phyloP scores from a whole-genome alignment of 768 basidiomycete genomes.

The Hysterangium stoloniferum region DNA sequence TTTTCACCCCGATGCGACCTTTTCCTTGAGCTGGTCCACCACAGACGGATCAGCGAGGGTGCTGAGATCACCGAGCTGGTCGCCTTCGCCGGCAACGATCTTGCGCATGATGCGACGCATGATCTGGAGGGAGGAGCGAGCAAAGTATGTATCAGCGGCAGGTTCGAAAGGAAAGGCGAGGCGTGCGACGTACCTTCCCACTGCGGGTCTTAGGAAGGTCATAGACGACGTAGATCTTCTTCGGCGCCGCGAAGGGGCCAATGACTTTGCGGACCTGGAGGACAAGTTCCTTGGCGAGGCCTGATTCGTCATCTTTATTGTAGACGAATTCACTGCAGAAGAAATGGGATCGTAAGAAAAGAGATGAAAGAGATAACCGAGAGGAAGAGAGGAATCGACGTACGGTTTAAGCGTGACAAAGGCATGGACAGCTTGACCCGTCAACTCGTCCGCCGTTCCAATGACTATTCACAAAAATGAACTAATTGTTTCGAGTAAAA shows the following conservation, averaged over 20 bases:
- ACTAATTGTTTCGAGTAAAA: neutral
- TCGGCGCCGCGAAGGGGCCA: constrained; percentile 95
- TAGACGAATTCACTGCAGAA: constrained; percentile 65
- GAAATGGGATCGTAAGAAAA: neutral
- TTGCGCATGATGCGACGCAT: constrained; percentile 96
- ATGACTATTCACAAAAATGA: constrained; percentile 42
- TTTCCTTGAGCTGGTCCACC: constrained; percentile 79
- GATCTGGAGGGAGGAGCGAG: constrained; percentile 55
- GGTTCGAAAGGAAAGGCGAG: neutral
- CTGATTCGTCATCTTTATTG: constrained; percentile 59
- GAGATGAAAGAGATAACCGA: neutral
- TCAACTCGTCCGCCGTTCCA: constrained; percentile 78
- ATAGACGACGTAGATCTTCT: constrained; percentile 75
- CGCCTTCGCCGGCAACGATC: constrained; percentile 89
- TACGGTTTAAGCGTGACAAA: constrained; percentile 94
- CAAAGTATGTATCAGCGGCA: neutral
- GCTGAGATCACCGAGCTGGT: constrained; percentile 91
- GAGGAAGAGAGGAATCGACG: constrained; percentile 23
- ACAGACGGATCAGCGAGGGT: constrained; percentile 85
- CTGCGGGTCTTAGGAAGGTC: constrained; percentile 94
- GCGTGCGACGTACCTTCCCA: constrained; percentile 60
- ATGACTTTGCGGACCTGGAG: constrained; percentile 97
- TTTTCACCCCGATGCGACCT: constrained; percentile 61
- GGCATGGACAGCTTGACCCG: constrained; percentile 89
- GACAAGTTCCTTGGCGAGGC: constrained; percentile 77